Evolutionary conservation across 805 yeast species (phyloP).

Genomic region (Candida arabinofermentans): DNA sequence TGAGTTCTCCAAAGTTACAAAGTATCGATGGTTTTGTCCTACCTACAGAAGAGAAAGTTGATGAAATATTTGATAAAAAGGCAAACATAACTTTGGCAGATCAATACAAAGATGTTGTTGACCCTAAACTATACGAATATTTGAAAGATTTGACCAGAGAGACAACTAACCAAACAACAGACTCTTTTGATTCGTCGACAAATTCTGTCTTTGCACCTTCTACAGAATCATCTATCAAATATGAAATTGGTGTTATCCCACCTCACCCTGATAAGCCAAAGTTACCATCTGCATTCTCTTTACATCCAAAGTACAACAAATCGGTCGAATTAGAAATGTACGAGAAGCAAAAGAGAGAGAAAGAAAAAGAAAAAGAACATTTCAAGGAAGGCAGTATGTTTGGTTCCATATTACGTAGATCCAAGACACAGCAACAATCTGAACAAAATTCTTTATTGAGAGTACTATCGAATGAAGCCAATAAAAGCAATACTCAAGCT

Average conservation of each 20-base stretch:
- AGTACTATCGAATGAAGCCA: constrained; percentile 15
- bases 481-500: not conserved
- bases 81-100: constrained; percentile 15
- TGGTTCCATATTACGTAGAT: constrained; percentile 29
- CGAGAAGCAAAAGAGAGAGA: constrained; percentile 16
- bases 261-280: constrained; percentile 45
- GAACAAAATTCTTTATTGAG: constrained; percentile 11
- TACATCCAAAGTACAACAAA: constrained; percentile 26
- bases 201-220: constrained; percentile 23
- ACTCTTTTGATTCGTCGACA: not conserved
- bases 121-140: constrained; percentile 45
- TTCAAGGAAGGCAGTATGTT: constrained; percentile 22
- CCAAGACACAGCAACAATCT: constrained; percentile 17
- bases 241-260: constrained; percentile 44
- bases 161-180: not conserved
- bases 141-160: constrained; percentile 29
- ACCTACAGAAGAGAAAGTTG: constrained; percentile 5
- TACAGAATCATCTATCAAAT: constrained; percentile 23
- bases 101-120: constrained; percentile 31
- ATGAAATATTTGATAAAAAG: constrained; percentile 6
- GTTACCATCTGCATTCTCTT: constrained; percentile 45
- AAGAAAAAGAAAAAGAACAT: constrained; percentile 11
- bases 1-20: not conserved
- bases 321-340: constrained; percentile 22
- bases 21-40: constrained; percentile 11